A percentile compares a stretch with the other conserved stretches of the same genome.
These are phyloP conservation scores for Colletotrichum sp. DNA, from an alignment of 2,329 filamentous ascomycete species.

Conservation along the genomic window DNA sequence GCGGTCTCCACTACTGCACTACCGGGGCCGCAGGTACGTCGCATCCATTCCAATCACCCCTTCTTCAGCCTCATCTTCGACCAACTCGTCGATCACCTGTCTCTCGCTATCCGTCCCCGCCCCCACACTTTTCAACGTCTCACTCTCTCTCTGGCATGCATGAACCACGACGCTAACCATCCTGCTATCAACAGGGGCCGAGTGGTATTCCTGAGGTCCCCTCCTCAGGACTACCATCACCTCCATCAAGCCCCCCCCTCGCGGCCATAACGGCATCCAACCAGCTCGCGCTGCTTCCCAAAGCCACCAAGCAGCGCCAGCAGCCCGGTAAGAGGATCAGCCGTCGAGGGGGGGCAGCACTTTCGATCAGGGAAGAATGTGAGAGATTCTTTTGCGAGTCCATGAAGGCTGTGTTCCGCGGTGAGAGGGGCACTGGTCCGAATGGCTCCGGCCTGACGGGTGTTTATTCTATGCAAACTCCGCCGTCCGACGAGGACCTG, in stretches of 20 bases:
- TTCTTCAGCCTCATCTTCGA: slow-evolving; percentile 23
- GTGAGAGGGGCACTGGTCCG: slow-evolving; percentile 83
- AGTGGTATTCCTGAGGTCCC: slow-evolving; percentile 96
- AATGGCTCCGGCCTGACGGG: slow-evolving; percentile 87
- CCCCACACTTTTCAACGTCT: neutral
- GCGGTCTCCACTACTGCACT: slow-evolving; percentile 95
- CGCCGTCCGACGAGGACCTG: slow-evolving; percentile 56
- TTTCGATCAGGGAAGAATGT: slow-evolving; percentile 98
- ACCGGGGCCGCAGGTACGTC: slow-evolving; percentile 78
- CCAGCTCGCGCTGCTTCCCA: slow-evolving; percentile 69
- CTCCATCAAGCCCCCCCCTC: slow-evolving; percentile 89
- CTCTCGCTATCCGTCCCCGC: neutral
- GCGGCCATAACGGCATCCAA: slow-evolving; percentile 73
- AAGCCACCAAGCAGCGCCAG: slow-evolving; percentile 48
- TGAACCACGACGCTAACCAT: slow-evolving; percentile 5
- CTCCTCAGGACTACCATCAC: slow-evolving; percentile 83
- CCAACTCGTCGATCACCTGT: neutral
- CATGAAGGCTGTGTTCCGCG: slow-evolving; percentile 92
- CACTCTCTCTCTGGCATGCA: neutral
- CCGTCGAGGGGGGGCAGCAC: slow-evolving; percentile 89
- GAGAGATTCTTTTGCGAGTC: slow-evolving; percentile 99
- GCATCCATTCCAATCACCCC: neutral
- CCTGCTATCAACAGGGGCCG: slow-evolving; percentile 62
- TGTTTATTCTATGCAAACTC: slow-evolving; percentile 66
- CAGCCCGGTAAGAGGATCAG: slow-evolving; percentile 44